These are phyloP conservation scores for Citrus sinensis DNA, from an alignment of 345 rosid genomes.

Conservation along the genomic window DNA sequence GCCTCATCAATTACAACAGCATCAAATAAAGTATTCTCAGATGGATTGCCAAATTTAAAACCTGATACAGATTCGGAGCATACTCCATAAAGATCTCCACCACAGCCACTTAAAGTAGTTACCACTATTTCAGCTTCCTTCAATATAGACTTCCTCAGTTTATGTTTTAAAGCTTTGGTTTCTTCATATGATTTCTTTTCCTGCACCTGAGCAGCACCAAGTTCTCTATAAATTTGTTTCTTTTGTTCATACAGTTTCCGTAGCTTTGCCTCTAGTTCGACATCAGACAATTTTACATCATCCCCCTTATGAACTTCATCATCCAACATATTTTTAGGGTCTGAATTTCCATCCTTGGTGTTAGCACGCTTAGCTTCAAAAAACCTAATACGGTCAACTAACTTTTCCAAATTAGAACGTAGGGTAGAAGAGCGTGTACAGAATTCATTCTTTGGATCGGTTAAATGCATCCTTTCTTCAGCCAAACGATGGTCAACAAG, in stretches of 20 bases:
- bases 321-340: slow-evolving; percentile 37
- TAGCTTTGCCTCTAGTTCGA: slow-evolving; percentile 60
- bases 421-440: slow-evolving; percentile 50
- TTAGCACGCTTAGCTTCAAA: slow-evolving; percentile 92
- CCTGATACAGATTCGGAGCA: slow-evolving; percentile 80
- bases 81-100: slow-evolving; percentile 92
- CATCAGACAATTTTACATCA: slow-evolving; percentile 57
- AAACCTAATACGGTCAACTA: slow-evolving; percentile 69
- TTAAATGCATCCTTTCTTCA: slow-evolving; percentile 56
- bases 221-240: slow-evolving; percentile 78
- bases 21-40: slow-evolving; percentile 82
- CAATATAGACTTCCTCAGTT: slow-evolving; percentile 71
- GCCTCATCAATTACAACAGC: slow-evolving; percentile 97
- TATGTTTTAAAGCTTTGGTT: slow-evolving; percentile 61
- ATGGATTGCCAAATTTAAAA: slow-evolving; percentile 65
- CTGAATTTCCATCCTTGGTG: slow-evolving; percentile 54
- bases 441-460: slow-evolving; percentile 39
- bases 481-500: slow-evolving; percentile 84
- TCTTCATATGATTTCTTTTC: slow-evolving; percentile 76
- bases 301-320: slow-evolving; percentile 40
- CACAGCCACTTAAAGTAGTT: slow-evolving; percentile 94
- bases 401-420: slow-evolving; percentile 74
- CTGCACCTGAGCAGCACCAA: slow-evolving; percentile 73
- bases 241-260: slow-evolving; percentile 76
- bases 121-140: slow-evolving; percentile 96